Evolutionary conservation across 768 basidiomycete genomes (phyloP), one percentile per base, ranked within the genome.

Genomic region (Lactifluus hygrophoroides): DNA sequence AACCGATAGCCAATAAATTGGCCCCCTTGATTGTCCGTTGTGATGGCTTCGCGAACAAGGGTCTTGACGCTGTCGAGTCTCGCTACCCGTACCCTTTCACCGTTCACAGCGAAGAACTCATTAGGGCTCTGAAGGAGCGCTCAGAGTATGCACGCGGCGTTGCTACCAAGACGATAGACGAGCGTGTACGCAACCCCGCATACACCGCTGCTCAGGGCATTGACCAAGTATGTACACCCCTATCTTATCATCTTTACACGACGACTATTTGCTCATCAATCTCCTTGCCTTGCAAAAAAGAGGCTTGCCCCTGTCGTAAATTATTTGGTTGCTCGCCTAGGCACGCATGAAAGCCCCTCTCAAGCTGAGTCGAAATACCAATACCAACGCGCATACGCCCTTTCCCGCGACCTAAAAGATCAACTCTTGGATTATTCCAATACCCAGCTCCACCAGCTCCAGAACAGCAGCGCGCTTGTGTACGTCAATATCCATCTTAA

Each of bases 71-170:
- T 19, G 85, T 90, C 54, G 77, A 90, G 74, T 75, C 78, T 54
- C 80, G 80, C 52, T 89, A 83, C 68, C 90, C 89, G 13, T 85
- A 84, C 67, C 81, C 88, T 5, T 92, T 90, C 78, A 76, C 81
- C 59, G 80, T 80, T 17, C 81, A 82, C 66, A 84, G 88, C 3
- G 85, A 86, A 65, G 88, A 90, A 3, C 80, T 92, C 21, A 75
- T 75, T 30, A 76, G 73, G 11, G 81, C 80, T 59, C 76, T 89
- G 38, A 81, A 79, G 64, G 76, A 81, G 58, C 74, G 75, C 57
- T 79, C 76, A 48, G 78, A 86, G 66, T 79, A 81, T 43, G 76
- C 80, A 6, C 73, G 78, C 44, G 77, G 73, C 45, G 73, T 80
- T 25, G 82, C 83, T 28, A 80, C 78, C 71, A 83, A 83, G 74